phyloP scores from a whole-genome alignment of 2,329 filamentous ascomycete species.

The Zymoseptoria brevis region DNA sequence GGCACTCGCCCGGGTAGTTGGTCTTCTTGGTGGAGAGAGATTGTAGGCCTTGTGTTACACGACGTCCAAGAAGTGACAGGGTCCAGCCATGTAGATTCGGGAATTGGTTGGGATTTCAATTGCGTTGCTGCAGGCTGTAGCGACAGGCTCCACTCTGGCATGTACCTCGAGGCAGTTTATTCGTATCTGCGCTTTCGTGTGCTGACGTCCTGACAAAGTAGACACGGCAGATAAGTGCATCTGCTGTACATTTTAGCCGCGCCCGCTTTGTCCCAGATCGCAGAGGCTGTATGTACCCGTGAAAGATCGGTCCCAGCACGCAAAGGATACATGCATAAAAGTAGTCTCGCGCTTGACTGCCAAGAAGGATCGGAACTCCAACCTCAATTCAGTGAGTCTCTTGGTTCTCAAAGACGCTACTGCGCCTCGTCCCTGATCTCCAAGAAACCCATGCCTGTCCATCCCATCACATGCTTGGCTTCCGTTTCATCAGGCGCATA shows the following conservation, averaged over 20 bases:
- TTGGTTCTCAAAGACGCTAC: conserved; percentile 18
- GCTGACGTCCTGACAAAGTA: neutral
- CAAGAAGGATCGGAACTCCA: neutral
- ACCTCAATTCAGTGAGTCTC: neutral
- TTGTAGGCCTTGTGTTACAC: conserved; percentile 7
- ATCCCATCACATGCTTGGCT: conserved; percentile 2
- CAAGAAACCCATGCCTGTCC: conserved; percentile 9
- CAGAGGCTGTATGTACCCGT: neutral
- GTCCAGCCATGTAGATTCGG: neutral
- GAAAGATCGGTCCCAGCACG: neutral
- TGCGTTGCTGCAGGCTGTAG: neutral
- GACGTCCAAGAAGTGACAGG: neutral
- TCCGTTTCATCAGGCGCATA: neutral
- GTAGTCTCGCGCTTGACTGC: neutral
- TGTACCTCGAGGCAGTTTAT: neutral
- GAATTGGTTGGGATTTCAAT: neutral
- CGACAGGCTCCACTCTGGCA: neutral
- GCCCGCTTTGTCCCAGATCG: neutral
- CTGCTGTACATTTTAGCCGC: neutral
- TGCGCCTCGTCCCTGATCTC: conserved; percentile 28
- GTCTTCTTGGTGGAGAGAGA: conserved; percentile 4
- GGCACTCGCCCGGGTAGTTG: conserved; percentile 14
- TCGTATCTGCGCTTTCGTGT: neutral
- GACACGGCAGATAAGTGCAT: neutral
- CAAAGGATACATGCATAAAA: neutral